Conservation (phyloP, 495 filamentous ascomycete species). For the Annulohypoxylon maeteangense region DNA sequence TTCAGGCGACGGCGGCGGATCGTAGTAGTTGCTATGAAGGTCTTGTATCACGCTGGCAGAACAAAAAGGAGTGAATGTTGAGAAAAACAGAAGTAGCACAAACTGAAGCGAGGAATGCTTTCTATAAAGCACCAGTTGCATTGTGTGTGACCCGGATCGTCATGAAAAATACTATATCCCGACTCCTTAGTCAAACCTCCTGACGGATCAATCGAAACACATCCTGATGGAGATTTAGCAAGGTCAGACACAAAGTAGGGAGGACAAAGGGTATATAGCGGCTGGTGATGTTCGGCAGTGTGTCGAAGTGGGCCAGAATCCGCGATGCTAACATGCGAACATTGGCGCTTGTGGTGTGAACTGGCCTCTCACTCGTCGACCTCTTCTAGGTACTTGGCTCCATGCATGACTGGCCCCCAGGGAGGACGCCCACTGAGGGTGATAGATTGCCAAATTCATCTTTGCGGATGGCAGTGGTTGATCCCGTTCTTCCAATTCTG, state of each 20-base stretch:
- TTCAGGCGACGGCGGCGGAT: constrained; percentile 67
- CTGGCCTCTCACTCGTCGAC: constrained; percentile 52
- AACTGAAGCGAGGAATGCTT: constrained; percentile 42
- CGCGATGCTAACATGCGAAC: constrained; percentile 39
- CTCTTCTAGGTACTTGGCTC: constrained; percentile 45
- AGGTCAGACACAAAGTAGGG: constrained; percentile 48
- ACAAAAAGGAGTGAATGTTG: constrained; percentile 51
- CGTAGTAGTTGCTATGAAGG: constrained; percentile 63
- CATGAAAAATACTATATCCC: constrained; percentile 45
- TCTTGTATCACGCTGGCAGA: constrained; percentile 49
- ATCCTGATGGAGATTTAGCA: constrained; percentile 56
- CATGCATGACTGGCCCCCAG: constrained; percentile 51
- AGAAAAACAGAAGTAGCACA: constrained; percentile 42
- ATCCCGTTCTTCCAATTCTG: constrained; percentile 39
- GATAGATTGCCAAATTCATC: constrained; percentile 45
- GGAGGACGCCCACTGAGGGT: constrained; percentile 50
- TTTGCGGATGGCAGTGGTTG: constrained; percentile 24
- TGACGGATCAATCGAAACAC: constrained; percentile 57
- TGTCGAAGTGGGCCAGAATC: constrained; percentile 45
- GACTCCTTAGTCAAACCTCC: constrained; percentile 51
- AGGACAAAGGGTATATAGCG: constrained; percentile 63
- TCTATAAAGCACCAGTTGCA: constrained; percentile 49
- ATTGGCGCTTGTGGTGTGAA: constrained; percentile 49
- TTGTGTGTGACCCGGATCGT: constrained; percentile 50
- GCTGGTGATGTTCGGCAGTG: constrained; percentile 60